Conservation (phyloP, 257 asterid species). For the Gynochthodes officinalis region DNA sequence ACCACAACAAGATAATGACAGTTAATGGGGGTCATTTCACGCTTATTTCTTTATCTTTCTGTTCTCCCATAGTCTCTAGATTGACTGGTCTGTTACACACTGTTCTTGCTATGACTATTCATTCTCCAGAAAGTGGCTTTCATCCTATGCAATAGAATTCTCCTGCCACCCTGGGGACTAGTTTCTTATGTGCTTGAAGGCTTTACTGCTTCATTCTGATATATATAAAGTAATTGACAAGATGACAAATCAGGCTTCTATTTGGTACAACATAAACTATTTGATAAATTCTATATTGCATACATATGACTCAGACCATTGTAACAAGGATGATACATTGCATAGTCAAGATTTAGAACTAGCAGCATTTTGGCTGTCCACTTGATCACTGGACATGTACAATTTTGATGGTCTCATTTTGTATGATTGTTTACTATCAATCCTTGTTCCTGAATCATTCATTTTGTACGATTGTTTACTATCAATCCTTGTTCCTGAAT, state of each 20-base stretch:
- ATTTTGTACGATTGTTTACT: too few species aligned
- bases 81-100: too few species aligned
- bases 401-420: too few species aligned
- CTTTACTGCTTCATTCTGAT: background rate
- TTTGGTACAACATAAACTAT: background rate
- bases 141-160: background rate
- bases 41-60: background rate
- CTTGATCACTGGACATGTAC: too few species aligned
- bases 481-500: too few species aligned
- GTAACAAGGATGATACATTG: too few species aligned
- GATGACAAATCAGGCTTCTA: background rate
- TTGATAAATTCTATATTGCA: too few species aligned
- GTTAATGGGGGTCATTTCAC: background rate
- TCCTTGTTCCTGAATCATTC: too few species aligned
- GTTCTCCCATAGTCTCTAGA: background rate
- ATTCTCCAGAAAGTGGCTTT: background rate
- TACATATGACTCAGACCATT: background rate
- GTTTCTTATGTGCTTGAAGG: background rate
- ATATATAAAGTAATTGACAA: background rate
- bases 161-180: background rate
- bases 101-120: background rate
- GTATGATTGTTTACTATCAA: too few species aligned
- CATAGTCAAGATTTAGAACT: background rate
- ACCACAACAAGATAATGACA: background rate
- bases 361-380: too few species aligned